Conservation (phyloP, 23 red algal species). For the Gracilaria caudata region DNA sequence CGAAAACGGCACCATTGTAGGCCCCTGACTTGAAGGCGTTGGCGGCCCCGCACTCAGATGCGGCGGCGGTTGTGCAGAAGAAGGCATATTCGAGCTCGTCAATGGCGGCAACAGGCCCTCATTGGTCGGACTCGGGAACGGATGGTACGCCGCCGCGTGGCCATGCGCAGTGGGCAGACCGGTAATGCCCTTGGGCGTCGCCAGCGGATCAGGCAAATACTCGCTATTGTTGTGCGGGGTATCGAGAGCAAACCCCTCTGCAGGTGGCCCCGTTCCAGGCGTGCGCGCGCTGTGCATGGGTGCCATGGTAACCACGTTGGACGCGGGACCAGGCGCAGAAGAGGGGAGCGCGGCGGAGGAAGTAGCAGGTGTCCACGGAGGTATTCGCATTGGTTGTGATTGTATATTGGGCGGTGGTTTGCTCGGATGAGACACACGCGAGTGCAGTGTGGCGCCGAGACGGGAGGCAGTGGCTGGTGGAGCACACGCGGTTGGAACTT, state of each 20-base stretch:
- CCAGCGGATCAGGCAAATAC: slow-evolving; percentile 25
- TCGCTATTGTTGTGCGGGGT: slow-evolving; percentile 7
- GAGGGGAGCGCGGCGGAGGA: not conserved
- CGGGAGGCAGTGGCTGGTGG: not conserved
- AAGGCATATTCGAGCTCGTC: slow-evolving; percentile 3
- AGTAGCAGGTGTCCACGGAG: not conserved
- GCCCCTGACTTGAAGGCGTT: not conserved
- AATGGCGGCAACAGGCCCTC: slow-evolving; percentile 23
- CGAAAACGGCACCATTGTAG: not conserved
- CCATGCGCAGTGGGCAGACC: slow-evolving; percentile 1
- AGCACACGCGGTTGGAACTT: not conserved
- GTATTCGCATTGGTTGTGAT: not conserved
- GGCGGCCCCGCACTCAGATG: not conserved
- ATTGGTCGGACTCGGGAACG: slow-evolving; percentile 33
- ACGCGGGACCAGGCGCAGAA: slow-evolving; percentile 1
- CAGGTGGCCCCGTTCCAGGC: slow-evolving; percentile 4
- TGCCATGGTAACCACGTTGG: slow-evolving; percentile 14
- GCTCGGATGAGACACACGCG: not conserved
- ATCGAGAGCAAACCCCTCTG: not conserved
- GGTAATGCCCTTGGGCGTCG: slow-evolving; percentile 42
- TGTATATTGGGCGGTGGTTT: not conserved
- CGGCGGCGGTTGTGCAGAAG: slow-evolving; percentile 5
- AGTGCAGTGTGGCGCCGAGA: not conserved
- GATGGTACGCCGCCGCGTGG: slow-evolving; percentile 6
- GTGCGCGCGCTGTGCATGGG: slow-evolving; percentile 23